Percentiles rank a stretch among this genome's conserved stretches.
phyloP scores from a whole-genome alignment of 2,329 filamentous ascomycete genomes.

The Xylariales sp. region DNA sequence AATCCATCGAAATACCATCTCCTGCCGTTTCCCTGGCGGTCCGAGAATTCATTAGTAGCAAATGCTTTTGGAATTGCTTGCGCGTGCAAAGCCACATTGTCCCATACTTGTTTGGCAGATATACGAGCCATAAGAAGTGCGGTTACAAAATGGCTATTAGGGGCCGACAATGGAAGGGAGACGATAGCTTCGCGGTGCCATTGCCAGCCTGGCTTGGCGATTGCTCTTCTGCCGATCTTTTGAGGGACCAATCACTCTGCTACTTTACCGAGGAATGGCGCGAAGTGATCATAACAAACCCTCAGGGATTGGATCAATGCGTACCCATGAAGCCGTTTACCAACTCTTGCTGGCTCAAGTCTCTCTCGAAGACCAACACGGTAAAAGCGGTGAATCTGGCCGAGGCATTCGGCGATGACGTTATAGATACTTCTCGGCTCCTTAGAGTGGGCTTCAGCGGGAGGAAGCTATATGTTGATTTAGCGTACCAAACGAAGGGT shows the following conservation, averaged over 20 bases:
- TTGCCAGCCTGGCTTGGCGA: slow-evolving; percentile 29
- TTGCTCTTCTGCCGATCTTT: slow-evolving; percentile 6
- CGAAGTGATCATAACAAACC: slow-evolving; percentile 29
- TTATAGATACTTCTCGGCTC: slow-evolving; percentile 7
- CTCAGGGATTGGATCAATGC: slow-evolving; percentile 25
- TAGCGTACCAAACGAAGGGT: slow-evolving; percentile 24
- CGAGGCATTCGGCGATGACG: slow-evolving; percentile 6
- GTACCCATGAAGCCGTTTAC: slow-evolving; percentile 23
- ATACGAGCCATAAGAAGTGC: slow-evolving; percentile 4
- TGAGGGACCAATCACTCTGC: slow-evolving; percentile 31
- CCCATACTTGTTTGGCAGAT: slow-evolving; percentile 32
- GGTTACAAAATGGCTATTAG: slow-evolving; percentile 26
- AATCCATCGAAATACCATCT: slow-evolving; percentile 14
- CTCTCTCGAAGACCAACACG: slow-evolving; percentile 12
- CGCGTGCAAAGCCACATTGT: slow-evolving; percentile 29
- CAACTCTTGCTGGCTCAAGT: slow-evolving; percentile 29
- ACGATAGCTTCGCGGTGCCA: slow-evolving; percentile 32
- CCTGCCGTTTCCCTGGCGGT: neutral
- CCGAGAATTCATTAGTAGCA: slow-evolving; percentile 25
- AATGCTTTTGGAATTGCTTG: slow-evolving; percentile 35
- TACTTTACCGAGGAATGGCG: slow-evolving; percentile 34
- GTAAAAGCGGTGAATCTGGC: slow-evolving; percentile 12
- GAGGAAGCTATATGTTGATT: slow-evolving; percentile 32
- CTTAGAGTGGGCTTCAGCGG: slow-evolving; percentile 20
- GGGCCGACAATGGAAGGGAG: slow-evolving; percentile 28